Percentiles rank a stretch among this genome's conserved stretches.
Conservation (phyloP, 2,329 filamentous ascomycete species). For the Huntiella savannae region DNA sequence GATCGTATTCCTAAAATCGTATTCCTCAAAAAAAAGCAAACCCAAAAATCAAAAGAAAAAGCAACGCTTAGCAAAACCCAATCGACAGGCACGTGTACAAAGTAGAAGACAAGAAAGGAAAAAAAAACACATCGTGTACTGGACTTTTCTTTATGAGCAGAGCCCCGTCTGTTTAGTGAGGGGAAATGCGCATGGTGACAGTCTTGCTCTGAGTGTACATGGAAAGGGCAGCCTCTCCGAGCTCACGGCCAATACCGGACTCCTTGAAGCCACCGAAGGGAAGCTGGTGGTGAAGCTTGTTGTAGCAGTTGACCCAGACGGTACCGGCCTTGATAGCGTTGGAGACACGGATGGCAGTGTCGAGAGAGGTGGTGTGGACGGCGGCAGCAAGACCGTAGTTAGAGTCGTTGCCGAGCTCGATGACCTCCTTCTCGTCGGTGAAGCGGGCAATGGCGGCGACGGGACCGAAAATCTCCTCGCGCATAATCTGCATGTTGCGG, state of each 20-base stretch:
- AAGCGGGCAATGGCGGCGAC: conserved; percentile 36
- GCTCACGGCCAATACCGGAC: conserved; percentile 13
- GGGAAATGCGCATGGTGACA: conserved; percentile 12
- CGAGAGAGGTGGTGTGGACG: conserved; percentile 36
- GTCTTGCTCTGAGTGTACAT: conserved; percentile 14
- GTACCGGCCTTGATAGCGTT: conserved; percentile 39
- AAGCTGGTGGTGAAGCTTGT: conserved; percentile 11
- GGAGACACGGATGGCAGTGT: conserved; percentile 24
- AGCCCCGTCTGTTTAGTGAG: neutral
- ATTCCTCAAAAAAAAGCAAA: neutral
- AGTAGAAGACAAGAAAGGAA: conserved; percentile 1
- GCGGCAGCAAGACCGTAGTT: conserved; percentile 36
- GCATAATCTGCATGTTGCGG: conserved; percentile 26
- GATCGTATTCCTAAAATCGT: neutral
- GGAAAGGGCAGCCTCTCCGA: conserved; percentile 12
- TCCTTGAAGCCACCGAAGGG: conserved; percentile 15
- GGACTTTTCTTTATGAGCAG: neutral
- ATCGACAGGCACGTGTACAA: neutral
- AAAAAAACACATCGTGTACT: conserved; percentile 1
- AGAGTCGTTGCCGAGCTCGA: conserved; percentile 23
- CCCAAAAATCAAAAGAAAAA: neutral
- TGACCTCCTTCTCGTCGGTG: conserved; percentile 18
- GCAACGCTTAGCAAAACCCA: neutral
- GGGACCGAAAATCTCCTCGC: conserved; percentile 45
- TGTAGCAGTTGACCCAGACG: conserved; percentile 39